Percentiles rank a stretch among this genome's conserved stretches.
These are phyloP conservation scores for Colletotrichum karsti DNA, from an alignment of 2,329 filamentous ascomycete genomes.

Conservation along the genomic window DNA sequence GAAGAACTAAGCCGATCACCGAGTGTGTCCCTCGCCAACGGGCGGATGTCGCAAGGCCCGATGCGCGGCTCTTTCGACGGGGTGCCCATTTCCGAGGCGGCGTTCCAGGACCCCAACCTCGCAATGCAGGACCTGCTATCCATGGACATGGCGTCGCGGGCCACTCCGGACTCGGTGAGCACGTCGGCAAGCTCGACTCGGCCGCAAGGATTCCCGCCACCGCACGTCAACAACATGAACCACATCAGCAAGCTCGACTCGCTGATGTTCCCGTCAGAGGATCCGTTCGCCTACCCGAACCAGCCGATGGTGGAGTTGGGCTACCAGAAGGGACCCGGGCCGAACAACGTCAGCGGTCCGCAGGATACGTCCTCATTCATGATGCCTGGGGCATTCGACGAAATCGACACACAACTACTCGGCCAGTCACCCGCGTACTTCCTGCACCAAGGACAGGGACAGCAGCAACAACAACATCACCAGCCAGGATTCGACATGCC, in stretches of 20 bases:
- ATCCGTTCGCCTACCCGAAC: slow-evolving; percentile 83
- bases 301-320: slow-evolving; percentile 74
- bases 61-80: slow-evolving; percentile 44
- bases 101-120: slow-evolving; percentile 46
- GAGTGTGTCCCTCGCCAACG: slow-evolving; percentile 32
- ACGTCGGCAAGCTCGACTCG: slow-evolving; percentile 48
- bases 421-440: slow-evolving; percentile 77
- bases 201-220: slow-evolving; percentile 34
- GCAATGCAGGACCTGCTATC: slow-evolving; percentile 53
- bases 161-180: slow-evolving; percentile 53
- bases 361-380: slow-evolving; percentile 54
- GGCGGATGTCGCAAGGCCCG: slow-evolving; percentile 30
- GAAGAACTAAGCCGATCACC: slow-evolving; percentile 43
- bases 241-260: slow-evolving; percentile 75
- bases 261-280: slow-evolving; percentile 82
- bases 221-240: slow-evolving; percentile 45
- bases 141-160: slow-evolving; percentile 52
- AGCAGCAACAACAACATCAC: slow-evolving; percentile 35
- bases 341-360: slow-evolving; percentile 41
- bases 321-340: slow-evolving; percentile 44
- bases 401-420: slow-evolving; percentile 77
- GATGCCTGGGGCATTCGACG: slow-evolving; percentile 64
- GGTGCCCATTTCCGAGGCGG: slow-evolving; percentile 37
- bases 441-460: slow-evolving; percentile 61
- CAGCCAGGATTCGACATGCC: slow-evolving; percentile 26